Evolutionary conservation across 1,284 basidiomycete genomes (phyloP), one percentile per base, ranked within the genome.

Genomic region (Boletus semigastroideus): DNA sequence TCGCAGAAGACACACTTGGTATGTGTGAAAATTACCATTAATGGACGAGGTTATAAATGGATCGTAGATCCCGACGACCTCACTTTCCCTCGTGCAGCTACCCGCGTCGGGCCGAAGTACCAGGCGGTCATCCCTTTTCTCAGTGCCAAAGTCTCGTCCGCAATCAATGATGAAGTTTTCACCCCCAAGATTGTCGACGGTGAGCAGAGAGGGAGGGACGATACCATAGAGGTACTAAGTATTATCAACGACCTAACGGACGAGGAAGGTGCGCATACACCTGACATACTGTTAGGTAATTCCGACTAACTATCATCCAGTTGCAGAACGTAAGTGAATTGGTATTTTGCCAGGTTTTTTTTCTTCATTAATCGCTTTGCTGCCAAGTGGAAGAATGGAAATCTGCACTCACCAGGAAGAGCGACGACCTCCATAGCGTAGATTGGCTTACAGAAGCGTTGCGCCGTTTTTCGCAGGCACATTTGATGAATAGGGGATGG

Each of bases 1-100:
- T 89, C 33, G 94, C 92, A 20, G 90, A 93, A 68, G 92, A 95
- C 71, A 92, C 92, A n/a, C 76, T 94, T 48, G 90, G 90, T 90
- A 61, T 59, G 78, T 67, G 48, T 56, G 60, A 41, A 53, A 48
- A 40, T 64, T 59, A 14, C 59, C 38, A 46, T 55, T 54, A 52
- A 63, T 52, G 57, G 56, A 48, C 37, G 55, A 49, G 12, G 53
- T 61, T 63, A 57, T 57, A 61, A 61, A 54, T 60, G 53, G 57
- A 59, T 54, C 48, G 55, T 54, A 88, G 94, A 97, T 77, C 84
- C 91, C 34, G 92, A 98, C 69, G 95, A 98, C 74, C 83, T 92
- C 51, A 96, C 97, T 67, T 98, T 94, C 70, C 94, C 94, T 51
- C 86, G 92, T 44, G 86, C 91, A 8, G 90, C 91, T 3, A 94